Evolutionary conservation across 345 rosid genomes (phyloP).

Genomic region (Hibiscus mutabilis): DNA sequence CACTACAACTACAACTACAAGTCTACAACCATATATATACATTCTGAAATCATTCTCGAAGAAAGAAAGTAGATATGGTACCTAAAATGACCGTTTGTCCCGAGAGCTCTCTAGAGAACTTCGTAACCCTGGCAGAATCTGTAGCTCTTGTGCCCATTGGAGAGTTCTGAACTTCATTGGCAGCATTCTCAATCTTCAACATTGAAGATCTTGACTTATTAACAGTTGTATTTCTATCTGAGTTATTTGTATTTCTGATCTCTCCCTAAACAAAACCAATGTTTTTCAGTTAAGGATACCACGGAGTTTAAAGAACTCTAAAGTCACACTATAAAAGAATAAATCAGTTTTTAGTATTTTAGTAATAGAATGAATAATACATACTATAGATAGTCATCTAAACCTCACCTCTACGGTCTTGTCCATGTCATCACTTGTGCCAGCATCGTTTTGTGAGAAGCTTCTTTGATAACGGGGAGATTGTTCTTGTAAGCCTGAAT

Average conservation of each 20-base stretch:
- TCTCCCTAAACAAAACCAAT: slow-evolving; percentile 41
- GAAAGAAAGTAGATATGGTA: slow-evolving; percentile 15
- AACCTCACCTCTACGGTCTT: slow-evolving; percentile 42
- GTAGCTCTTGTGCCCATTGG: slow-evolving; percentile 72
- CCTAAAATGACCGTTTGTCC: slow-evolving; percentile 76
- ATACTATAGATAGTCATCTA: background rate
- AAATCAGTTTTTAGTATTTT: background rate
- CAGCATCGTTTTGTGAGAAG: slow-evolving; percentile 64
- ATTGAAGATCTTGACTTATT: slow-evolving; percentile 40
- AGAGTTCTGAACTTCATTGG: slow-evolving; percentile 42
- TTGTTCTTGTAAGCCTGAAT: slow-evolving; percentile 29
- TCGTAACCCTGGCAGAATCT: slow-evolving; percentile 79
- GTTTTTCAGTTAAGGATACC: background rate
- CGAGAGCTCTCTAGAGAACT: slow-evolving; percentile 74
- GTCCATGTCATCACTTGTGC: slow-evolving; percentile 43
- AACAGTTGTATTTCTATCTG: slow-evolving; percentile 27
- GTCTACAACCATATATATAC: background rate
- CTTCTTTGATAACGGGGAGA: slow-evolving; percentile 67
- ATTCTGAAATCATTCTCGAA: background rate
- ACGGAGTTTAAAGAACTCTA: background rate
- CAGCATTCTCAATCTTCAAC: slow-evolving; percentile 35
- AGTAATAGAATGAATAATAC: background rate
- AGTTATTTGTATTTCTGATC: slow-evolving; percentile 29
- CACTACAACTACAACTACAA: background rate
- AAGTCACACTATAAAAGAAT: background rate